These are phyloP conservation scores for Pythium myriotylum DNA, from an alignment of 352 stramenopile genomes.

Conservation along the genomic window DNA sequence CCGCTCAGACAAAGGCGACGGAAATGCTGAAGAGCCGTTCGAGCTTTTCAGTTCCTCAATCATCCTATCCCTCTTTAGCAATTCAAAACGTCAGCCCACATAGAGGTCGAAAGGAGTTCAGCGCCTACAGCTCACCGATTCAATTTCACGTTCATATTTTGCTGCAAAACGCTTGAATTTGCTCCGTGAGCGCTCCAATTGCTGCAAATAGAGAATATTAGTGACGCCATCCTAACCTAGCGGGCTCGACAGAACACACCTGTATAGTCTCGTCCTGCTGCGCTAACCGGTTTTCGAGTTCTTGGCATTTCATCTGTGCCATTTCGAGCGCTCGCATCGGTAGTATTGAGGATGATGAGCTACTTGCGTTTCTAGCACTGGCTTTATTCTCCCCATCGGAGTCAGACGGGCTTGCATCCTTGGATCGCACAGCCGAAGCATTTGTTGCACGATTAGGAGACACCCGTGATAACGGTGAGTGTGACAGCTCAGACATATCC, in stretches of 20 bases:
- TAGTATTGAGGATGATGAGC: conserved; percentile 51
- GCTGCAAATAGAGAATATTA: conserved; percentile 38
- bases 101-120: not conserved
- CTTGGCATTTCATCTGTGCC: conserved; percentile 75
- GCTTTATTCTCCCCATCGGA: conserved; percentile 2
- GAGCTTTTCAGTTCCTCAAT: conserved; percentile 43
- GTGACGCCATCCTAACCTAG: too few species aligned
- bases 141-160: conserved; percentile 85
- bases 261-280: conserved; percentile 83
- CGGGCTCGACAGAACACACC: too few species aligned
- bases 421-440: not conserved
- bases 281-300: conserved; percentile 71
- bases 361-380: not conserved
- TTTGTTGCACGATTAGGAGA: not conserved
- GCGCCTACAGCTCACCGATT: conserved; percentile 48
- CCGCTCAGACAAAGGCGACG: conserved; percentile 9
- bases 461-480: conserved; percentile 27
- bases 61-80: conserved; percentile 31
- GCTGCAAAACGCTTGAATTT: conserved; percentile 87
- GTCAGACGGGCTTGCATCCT: conserved; percentile 1
- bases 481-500: conserved; percentile 67
- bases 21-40: conserved; percentile 27
- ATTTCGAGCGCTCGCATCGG: conserved; percentile 64
- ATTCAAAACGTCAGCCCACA: not conserved
- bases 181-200: conserved; percentile 81